Evolutionary conservation across 768 basidiomycete genomes (phyloP), one percentile per base, ranked within the genome.

Genomic region (Chalciporus chontae): DNA sequence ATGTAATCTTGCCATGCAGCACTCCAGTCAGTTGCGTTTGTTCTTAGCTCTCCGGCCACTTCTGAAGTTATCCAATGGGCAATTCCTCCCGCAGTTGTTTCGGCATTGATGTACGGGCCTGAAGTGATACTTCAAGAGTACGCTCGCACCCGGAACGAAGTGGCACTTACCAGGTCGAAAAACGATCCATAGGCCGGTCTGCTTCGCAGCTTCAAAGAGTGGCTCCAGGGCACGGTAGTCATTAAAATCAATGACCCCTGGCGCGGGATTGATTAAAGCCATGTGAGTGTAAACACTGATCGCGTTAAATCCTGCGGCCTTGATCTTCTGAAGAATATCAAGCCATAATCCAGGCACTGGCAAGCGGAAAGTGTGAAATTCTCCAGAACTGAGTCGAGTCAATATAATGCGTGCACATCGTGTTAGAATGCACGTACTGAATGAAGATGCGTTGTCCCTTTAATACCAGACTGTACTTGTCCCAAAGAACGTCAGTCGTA

Each of bases 291-390:
- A 91, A 21, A 92, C 78, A 55, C 86, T 87, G 55, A 89, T 69
- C 0, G 79, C 79, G 57, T 91, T 93, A 51, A 93, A 72, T 10
- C 90, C 90, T 0, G 86, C 82, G 5, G 88, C 90, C 59, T 88
- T 88, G 51, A 81, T 72, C 62, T 88, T 92, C 56, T 92, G 83
- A 37, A 92, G 77, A 43, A 92, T 81, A 59, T 91, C 90, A 11
- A 81, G 75, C 89, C 90, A 93, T 48, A 92, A 66, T 3, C 80
- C 80, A 14, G 85, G 87, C 0, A 90, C 84, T 9, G 88, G 90
- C 8, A 92, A 69, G 19, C 88, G 80, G 71, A 87, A 92, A 0
- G 87, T 80, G 59, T 91, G 90, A 64, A 90, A 89, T 65, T 91
- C 90, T 50, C 90, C 90, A 0, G 87, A 88, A 58, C 89, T 90